phyloP scores from a whole-genome alignment of 768 basidiomycete genomes.

The Phylloporus sp. region DNA sequence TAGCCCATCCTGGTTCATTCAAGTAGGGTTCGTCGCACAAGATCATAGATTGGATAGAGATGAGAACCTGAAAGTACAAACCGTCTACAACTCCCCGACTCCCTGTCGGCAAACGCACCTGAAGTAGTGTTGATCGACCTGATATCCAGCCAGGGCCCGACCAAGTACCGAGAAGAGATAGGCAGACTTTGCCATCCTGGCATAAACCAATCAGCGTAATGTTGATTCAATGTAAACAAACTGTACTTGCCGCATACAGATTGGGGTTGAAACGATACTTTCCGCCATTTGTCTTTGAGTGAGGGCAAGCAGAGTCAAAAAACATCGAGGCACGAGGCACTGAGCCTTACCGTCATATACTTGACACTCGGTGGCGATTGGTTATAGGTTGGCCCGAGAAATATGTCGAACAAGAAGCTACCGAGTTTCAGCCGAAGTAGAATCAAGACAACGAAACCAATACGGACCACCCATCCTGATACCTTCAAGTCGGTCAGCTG shows the following conservation, averaged over 20 bases:
- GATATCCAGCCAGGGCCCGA: conserved; percentile 88
- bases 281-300: conserved; percentile 70
- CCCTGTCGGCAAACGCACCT: conserved; percentile 41
- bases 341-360: conserved; percentile 48
- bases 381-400: conserved; percentile 86
- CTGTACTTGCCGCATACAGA: conserved; percentile 69
- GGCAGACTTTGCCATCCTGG: conserved; percentile 90
- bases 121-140: conserved; percentile 84
- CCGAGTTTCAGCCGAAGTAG: conserved; percentile 6
- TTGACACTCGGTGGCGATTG: conserved; percentile 75
- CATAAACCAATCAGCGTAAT: not conserved
- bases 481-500: conserved; percentile 40
- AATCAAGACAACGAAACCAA: not conserved
- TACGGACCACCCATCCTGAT: conserved; percentile 85
- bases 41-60: conserved; percentile 96
- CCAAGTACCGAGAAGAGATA: conserved; percentile 92
- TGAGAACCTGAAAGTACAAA: conserved; percentile 50
- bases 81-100: not conserved
- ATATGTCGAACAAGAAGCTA: conserved; percentile 84
- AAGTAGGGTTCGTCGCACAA: conserved; percentile 88
- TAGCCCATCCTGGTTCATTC: conserved; percentile 89
- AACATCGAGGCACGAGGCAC: not conserved
- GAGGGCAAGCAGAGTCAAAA: conserved; percentile 7
- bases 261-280: conserved; percentile 93
- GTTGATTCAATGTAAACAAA: not conserved